Evolutionary conservation across 2,329 filamentous ascomycete species (phyloP), one percentile per base, ranked within the genome.

Genomic region (Aspergillus pseudotamarii): DNA sequence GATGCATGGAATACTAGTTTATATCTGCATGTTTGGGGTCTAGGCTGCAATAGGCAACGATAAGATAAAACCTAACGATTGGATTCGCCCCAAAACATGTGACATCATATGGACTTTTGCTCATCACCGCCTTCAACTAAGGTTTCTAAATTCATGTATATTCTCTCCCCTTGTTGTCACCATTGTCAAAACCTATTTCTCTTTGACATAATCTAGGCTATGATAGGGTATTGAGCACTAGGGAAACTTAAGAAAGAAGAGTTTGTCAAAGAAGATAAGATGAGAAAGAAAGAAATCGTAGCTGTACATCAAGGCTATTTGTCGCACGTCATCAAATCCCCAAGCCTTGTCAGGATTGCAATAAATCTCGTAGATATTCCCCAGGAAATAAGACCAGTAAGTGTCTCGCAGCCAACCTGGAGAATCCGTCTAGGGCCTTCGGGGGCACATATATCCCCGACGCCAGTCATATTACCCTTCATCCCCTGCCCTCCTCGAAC

Each of bases 401-500:
- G 64, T 0, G 76, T 73, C 53, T 76, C 77, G 62, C 73, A 76
- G 4, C 80, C 81, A 64, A 80, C 76, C 5, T 68, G 67, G 30
- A 83, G 58, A 2, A 80, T 72, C 36, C 75, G 69, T 59, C 75
- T 71, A 5, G 81, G 78, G 1, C 80, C 80, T 46, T 75, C 69
- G 2, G 65, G 61, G 6, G 68, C 70, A 66, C 78, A 83, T 5
- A 86, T 73, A 67, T 86, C 81, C 0, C 85, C 85, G 1, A 87
- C 83, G 3, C 83, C 84, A 10, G 79, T 82, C 10, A 87, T 77
- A 63, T 83, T 80, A 0, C 81, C 84, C 21, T 76, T 77, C 81
- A 88, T 85, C 3, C 68, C 75, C 34, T 80, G 75, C 0, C 85
- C 85, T 19, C 80, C 76, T 12, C 81, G 76, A 0, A 88, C 84